Conservation (phyloP, 352 stramenopile genomes). For the Phytophthora gonapodyides region DNA sequence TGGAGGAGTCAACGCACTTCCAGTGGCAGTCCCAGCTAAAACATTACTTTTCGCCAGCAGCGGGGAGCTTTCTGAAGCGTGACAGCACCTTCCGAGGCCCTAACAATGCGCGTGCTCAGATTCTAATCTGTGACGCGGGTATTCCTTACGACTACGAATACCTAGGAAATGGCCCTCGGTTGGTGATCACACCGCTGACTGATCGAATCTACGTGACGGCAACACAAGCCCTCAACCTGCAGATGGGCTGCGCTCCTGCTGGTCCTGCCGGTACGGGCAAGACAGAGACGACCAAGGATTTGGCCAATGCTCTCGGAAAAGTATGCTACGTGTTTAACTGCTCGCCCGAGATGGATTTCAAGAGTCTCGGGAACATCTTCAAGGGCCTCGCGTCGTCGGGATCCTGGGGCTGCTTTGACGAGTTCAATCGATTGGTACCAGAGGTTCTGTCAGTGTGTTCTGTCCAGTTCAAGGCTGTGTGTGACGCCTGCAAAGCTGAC, state of each 20-base stretch:
- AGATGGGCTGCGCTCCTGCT: constrained; percentile 83
- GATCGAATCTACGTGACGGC: constrained; percentile 97
- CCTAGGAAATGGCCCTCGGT: constrained; percentile 92
- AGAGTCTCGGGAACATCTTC: constrained; percentile 97
- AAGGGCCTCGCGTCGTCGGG: constrained; percentile 94
- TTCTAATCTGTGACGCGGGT: constrained; percentile 92
- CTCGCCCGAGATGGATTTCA: constrained; percentile 97
- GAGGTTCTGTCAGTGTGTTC: constrained; percentile 95
- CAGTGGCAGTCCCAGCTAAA: constrained; percentile 97
- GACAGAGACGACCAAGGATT: constrained; percentile 96
- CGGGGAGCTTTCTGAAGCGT: constrained; percentile 90
- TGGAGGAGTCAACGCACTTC: constrained; percentile 87
- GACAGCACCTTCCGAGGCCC: constrained; percentile 88
- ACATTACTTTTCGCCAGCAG: constrained; percentile 91
- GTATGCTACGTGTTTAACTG: constrained; percentile 97
- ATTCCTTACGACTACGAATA: constrained; percentile 98
- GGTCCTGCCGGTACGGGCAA: constrained; percentile 92
- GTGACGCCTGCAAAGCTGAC: constrained; percentile 95
- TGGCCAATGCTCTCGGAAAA: constrained; percentile 94
- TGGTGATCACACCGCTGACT: constrained; percentile 96
- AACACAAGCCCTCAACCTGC: constrained; percentile 94
- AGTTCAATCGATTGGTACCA: constrained; percentile 96
- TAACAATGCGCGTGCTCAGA: constrained; percentile 82
- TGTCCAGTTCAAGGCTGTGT: constrained; percentile 96
- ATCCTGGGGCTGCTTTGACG: constrained; percentile 97